phyloP scores from a whole-genome alignment of 1,139 yeast genomes.

The Meyerozyma guilliermondii region DNA sequence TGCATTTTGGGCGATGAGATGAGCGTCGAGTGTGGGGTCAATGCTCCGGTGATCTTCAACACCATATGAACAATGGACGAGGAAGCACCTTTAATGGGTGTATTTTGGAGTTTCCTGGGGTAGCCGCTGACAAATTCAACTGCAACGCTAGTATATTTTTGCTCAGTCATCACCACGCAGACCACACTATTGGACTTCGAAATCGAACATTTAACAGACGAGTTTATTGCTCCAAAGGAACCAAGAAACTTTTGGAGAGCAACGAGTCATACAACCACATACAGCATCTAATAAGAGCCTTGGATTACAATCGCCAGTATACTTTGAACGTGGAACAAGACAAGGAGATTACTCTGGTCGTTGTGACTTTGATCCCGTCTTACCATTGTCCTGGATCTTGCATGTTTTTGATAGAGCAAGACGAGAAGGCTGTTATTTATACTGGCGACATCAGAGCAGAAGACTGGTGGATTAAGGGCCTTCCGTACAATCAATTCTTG shows the following conservation, averaged over 20 bases:
- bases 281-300: slow-evolving; percentile 16
- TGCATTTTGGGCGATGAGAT: neutral
- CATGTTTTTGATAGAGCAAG: slow-evolving; percentile 47
- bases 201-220: slow-evolving; percentile 33
- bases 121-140: slow-evolving; percentile 42
- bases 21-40: neutral
- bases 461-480: slow-evolving; percentile 42
- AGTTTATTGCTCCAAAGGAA: slow-evolving; percentile 47
- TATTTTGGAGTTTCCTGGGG: slow-evolving; percentile 29
- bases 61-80: neutral
- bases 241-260: slow-evolving; percentile 29
- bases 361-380: slow-evolving; percentile 30
- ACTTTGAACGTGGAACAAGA: slow-evolving; percentile 10
- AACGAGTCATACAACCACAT: slow-evolving; percentile 20
- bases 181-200: slow-evolving; percentile 50
- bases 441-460: slow-evolving; percentile 65
- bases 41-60: neutral
- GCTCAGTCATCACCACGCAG: slow-evolving; percentile 54
- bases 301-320: slow-evolving; percentile 24
- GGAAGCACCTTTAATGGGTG: slow-evolving; percentile 25
- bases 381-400: slow-evolving; percentile 64
- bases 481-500: slow-evolving; percentile 34
- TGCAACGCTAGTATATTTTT: slow-evolving; percentile 24
- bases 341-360: slow-evolving; percentile 6
- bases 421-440: slow-evolving; percentile 30